These are phyloP conservation scores for Aspergillus pseudotamarii DNA, from an alignment of 2,329 filamentous ascomycete species.

Conservation along the genomic window DNA sequence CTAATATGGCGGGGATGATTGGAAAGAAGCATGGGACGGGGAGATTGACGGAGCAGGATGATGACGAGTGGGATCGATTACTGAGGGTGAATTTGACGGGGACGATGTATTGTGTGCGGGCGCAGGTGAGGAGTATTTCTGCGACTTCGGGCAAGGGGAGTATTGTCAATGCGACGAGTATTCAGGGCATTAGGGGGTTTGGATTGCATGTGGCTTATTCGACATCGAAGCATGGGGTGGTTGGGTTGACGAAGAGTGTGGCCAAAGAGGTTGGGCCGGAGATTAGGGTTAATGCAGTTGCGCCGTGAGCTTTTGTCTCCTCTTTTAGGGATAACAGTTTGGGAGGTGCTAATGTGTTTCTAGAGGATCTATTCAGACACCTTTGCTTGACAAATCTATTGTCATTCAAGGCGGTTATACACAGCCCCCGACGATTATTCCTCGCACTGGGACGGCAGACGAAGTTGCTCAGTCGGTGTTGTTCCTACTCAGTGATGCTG, in stretches of 20 bases:
- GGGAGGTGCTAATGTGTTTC: not conserved
- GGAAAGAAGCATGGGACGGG: slow-evolving; percentile 33
- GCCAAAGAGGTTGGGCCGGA: slow-evolving; percentile 40
- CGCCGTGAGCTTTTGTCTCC: slow-evolving; percentile 37
- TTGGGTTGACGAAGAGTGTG: slow-evolving; percentile 40
- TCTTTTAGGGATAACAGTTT: not conserved
- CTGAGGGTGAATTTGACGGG: slow-evolving; percentile 52
- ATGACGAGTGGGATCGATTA: slow-evolving; percentile 48
- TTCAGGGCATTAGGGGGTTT: slow-evolving; percentile 44
- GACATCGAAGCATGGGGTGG: slow-evolving; percentile 38
- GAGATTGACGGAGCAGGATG: slow-evolving; percentile 35
- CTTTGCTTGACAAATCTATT: slow-evolving; percentile 31
- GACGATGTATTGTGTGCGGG: slow-evolving; percentile 54
- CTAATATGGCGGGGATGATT: slow-evolving; percentile 43
- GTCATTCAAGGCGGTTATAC: slow-evolving; percentile 25
- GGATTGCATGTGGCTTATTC: slow-evolving; percentile 35
- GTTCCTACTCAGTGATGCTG: slow-evolving; percentile 51
- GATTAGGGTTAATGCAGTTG: slow-evolving; percentile 47
- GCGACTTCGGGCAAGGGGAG: slow-evolving; percentile 44
- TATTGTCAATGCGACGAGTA: slow-evolving; percentile 58
- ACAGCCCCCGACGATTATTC: slow-evolving; percentile 25
- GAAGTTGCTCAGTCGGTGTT: slow-evolving; percentile 50
- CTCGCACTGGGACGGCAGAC: slow-evolving; percentile 33
- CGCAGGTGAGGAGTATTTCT: slow-evolving; percentile 50
- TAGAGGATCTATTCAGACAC: slow-evolving; percentile 39